Evolutionary conservation across 2,329 filamentous ascomycete species (phyloP), one percentile per base, ranked within the genome.

Genomic region (Exophiala bonariae): DNA sequence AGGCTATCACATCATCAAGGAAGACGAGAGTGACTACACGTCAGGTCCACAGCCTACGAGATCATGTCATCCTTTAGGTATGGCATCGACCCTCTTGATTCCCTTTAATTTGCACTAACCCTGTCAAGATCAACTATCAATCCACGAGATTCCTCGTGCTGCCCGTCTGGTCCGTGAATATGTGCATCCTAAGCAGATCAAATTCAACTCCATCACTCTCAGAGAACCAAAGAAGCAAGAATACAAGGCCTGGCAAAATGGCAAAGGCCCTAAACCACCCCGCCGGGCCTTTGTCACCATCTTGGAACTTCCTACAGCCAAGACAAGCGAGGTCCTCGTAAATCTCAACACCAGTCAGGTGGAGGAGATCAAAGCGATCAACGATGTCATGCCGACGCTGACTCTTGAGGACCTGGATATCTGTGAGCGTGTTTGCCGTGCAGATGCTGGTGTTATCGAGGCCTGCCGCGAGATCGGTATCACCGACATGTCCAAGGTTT

Each of bases 401-500:
- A 95, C 89, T 0, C 89, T 95, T 80, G 89, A 95, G 62, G 90
- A 96, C 65, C 76, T 96, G 26, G 80, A 89, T 60, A 77, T 82
- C 46, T 89, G 95, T 1, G 90, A 96, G 69, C 75, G 79, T 47
- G 71, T 91, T 37, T 81, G 82, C 50, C 81, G 89, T 55, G 83
- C 82, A 59, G 88, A 96, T 63, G 81, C 87, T 9, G 87, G 85
- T 60, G 89, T 95, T 48, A 93, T 95, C 56, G 88, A 95, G 68
- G 89, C 95, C 67, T 96, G 90, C 62, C 80, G 79, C 5, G 79
- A 95, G 50, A 80, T 89, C 48, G 90, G 90, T 1, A 88, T 96
- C 49, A 80, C 87, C 8, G 87, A 95, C 52, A 96, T 96, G 90
- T 75, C 92, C 74, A 96, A 95, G 70, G 87, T 96, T 34, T 95